phyloP scores from a whole-genome alignment of 2,329 filamentous ascomycete species.

The Sclerotinia borealis region DNA sequence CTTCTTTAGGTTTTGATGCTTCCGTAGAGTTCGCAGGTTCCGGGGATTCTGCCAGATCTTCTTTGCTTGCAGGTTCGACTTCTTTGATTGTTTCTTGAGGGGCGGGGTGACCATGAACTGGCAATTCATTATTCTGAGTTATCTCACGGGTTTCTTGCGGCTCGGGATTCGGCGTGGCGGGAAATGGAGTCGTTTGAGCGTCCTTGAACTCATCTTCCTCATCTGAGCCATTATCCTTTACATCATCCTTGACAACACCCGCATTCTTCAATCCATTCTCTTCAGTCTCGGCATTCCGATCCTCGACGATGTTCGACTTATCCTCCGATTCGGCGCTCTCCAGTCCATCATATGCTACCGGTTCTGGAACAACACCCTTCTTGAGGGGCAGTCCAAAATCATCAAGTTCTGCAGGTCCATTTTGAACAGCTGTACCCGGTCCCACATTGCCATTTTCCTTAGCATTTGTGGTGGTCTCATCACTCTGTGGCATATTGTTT shows the following conservation, averaged over 20 bases:
- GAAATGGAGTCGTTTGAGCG: constrained; percentile 31
- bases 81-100: constrained; percentile 11
- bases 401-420: constrained; percentile 45
- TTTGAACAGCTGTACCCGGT: constrained; percentile 11
- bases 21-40: constrained; percentile 3
- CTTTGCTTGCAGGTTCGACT: constrained; percentile 9
- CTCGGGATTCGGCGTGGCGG: constrained; percentile 19
- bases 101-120: background rate
- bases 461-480: constrained; percentile 21
- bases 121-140: background rate
- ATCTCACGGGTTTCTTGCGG: constrained; percentile 14
- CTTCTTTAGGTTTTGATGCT: background rate
- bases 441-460: constrained; percentile 19
- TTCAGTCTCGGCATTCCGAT: background rate
- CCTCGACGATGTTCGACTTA: background rate
- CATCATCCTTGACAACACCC: constrained; percentile 14
- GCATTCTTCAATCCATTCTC: constrained; percentile 8
- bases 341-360: constrained; percentile 17
- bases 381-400: constrained; percentile 66
- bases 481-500: constrained; percentile 30
- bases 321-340: background rate
- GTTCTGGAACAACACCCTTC: constrained; percentile 38
- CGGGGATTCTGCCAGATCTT: constrained; percentile 2
- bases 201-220: constrained; percentile 39
- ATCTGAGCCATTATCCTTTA: constrained; percentile 27